Conservation (phyloP, 202 grass and related monocot species). For the Saccharum hybrid region DNA sequence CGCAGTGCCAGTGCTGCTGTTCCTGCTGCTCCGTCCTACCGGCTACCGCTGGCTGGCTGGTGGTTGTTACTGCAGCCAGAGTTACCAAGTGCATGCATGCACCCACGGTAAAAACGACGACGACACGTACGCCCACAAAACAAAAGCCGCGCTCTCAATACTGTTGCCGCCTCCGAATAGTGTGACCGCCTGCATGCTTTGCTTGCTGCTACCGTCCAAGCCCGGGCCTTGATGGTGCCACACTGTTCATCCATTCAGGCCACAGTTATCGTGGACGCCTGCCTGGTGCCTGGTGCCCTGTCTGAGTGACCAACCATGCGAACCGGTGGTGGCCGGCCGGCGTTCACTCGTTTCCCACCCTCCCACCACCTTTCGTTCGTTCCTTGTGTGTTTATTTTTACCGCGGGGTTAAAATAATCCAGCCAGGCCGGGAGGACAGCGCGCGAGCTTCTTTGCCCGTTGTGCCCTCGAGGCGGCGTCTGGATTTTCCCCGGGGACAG, state of each 20-base stretch:
- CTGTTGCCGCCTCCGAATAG: constrained; percentile 25
- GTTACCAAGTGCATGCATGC: neutral
- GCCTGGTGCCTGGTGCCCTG: neutral
- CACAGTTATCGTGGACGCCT: constrained; percentile 11
- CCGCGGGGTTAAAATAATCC: neutral
- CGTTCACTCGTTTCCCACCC: neutral
- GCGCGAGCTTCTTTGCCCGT: neutral
- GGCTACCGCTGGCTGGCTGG: neutral
- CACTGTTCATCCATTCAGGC: constrained; percentile 52
- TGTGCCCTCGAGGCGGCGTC: neutral
- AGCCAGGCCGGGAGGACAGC: too few relatives aligned
- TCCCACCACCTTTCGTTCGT: too few relatives aligned
- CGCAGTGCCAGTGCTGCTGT: too few relatives aligned
- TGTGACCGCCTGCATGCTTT: neutral
- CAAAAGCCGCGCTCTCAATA: neutral
- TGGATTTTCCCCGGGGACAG: neutral
- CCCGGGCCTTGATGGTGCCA: neutral
- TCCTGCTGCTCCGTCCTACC: too few relatives aligned
- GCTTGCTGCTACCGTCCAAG: constrained; percentile 44
- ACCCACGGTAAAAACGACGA: constrained; percentile 16
- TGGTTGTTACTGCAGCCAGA: neutral
- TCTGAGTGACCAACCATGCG: neutral
- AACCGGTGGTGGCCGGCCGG: neutral
- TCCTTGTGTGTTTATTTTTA: neutral
- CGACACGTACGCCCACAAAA: neutral